phyloP scores from a whole-genome alignment of 2,329 filamentous ascomycete genomes.

The Pleomassaria siparia region DNA sequence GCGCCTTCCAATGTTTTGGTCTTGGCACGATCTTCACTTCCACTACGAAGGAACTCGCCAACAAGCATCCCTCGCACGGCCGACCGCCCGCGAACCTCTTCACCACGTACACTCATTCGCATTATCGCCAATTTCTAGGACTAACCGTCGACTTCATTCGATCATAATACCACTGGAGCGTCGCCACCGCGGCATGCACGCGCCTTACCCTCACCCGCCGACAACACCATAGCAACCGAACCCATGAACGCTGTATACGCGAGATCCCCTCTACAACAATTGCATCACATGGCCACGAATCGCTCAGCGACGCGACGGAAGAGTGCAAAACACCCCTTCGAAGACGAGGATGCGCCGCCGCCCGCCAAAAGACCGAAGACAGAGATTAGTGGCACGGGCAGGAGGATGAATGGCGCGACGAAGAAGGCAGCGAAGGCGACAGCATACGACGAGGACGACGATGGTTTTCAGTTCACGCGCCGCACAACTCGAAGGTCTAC shows the following conservation, averaged over 20 bases:
- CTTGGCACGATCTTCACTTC: conserved; percentile 11
- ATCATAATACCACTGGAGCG: conserved; percentile 3
- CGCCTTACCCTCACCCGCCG: conserved; percentile 33
- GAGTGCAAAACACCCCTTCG: conserved; percentile 49
- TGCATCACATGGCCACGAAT: conserved; percentile 51
- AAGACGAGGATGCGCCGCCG: conserved; percentile 49
- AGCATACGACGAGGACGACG: conserved; percentile 51
- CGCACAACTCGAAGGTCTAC: conserved; percentile 38
- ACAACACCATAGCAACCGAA: conserved; percentile 28
- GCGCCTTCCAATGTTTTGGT: conserved; percentile 15
- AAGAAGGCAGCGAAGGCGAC: conserved; percentile 43
- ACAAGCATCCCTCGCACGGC: conserved; percentile 27
- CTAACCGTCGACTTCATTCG: not conserved
- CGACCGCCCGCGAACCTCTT: conserved; percentile 24
- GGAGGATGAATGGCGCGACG: conserved; percentile 35
- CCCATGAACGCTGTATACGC: conserved; percentile 40
- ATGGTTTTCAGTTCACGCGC: conserved; percentile 53
- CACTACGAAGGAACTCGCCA: conserved; percentile 13
- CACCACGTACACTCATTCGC: conserved; percentile 15
- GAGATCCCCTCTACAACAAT: conserved; percentile 47
- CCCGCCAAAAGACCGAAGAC: conserved; percentile 46
- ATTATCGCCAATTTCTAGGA: conserved; percentile 11
- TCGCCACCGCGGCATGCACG: conserved; percentile 37
- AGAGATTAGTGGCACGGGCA: conserved; percentile 41
- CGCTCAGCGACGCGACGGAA: conserved; percentile 47